Evolutionary conservation across 2,329 filamentous ascomycete genomes (phyloP).

Genomic region (Sarocladium oryzae): DNA sequence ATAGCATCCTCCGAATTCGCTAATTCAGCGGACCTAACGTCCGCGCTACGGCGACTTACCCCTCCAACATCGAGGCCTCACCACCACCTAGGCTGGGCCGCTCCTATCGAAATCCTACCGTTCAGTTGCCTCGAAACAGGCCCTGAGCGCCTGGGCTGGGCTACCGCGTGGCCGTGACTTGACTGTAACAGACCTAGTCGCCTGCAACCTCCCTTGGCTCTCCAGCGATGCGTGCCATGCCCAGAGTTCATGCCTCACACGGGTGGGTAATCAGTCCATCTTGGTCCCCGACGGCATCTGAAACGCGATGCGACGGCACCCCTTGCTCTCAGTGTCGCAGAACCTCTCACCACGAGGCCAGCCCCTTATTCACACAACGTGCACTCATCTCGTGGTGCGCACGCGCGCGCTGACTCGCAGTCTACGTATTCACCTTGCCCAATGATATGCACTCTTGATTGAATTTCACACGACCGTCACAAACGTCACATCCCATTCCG

Average conservation of each 20-base stretch:
- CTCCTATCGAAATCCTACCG: too few relatives aligned
- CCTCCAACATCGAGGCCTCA: neutral
- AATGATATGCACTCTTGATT: neutral
- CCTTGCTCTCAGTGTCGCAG: slow-evolving; percentile 7
- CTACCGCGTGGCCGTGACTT: too few relatives aligned
- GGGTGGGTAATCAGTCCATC: slow-evolving; percentile 9
- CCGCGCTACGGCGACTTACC: too few relatives aligned
- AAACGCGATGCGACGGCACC: slow-evolving; percentile 9
- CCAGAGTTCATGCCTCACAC: slow-evolving; percentile 1
- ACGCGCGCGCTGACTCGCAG: neutral
- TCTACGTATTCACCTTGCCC: neutral
- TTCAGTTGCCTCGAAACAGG: neutral
- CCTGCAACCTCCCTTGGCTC: neutral
- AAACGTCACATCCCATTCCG: neutral
- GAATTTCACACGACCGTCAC: neutral
- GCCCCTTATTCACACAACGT: neutral
- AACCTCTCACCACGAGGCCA: neutral
- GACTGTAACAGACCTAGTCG: neutral
- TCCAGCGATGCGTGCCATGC: neutral
- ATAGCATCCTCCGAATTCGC: neutral
- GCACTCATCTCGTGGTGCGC: neutral
- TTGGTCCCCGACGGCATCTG: slow-evolving; percentile 2
- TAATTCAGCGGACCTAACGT: neutral
- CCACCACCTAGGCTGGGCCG: too few relatives aligned
- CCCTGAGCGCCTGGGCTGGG: neutral